These are phyloP conservation scores for Colletotrichum brevisporum DNA, from an alignment of 2,329 filamentous ascomycete genomes.

Conservation along the genomic window DNA sequence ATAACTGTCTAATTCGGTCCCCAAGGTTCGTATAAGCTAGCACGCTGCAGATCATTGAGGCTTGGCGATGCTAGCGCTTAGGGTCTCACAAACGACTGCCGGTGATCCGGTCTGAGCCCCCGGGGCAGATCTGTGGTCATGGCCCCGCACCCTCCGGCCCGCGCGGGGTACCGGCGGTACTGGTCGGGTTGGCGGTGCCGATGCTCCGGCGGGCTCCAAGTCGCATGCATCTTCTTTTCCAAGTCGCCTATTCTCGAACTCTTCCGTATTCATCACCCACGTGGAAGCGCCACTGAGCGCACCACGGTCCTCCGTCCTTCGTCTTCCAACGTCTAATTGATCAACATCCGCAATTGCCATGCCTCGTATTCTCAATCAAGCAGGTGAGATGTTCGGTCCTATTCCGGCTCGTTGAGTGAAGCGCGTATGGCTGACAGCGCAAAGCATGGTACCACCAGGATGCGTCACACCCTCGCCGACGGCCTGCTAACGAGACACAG, in stretches of 20 bases:
- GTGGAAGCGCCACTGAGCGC: too few species aligned
- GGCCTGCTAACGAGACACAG: slow-evolving; percentile 41
- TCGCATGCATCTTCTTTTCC: too few species aligned
- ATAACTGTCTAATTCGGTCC: neutral
- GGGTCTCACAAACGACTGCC: neutral
- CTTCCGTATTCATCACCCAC: too few species aligned
- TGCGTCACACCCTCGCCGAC: too few species aligned
- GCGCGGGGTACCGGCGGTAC: slow-evolving; percentile 15
- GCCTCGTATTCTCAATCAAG: slow-evolving; percentile 32
- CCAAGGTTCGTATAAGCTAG: neutral
- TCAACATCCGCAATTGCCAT: neutral
- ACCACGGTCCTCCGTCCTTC: neutral
- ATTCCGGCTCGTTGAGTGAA: neutral
- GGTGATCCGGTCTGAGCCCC: slow-evolving; percentile 11
- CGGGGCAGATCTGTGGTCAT: slow-evolving; percentile 5
- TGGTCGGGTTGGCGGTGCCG: slow-evolving; percentile 2
- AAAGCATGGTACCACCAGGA: neutral
- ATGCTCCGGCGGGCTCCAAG: neutral
- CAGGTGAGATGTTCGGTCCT: slow-evolving; percentile 18
- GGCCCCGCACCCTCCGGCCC: slow-evolving; percentile 19
- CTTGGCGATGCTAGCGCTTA: slow-evolving; percentile 25
- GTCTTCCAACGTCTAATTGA: neutral
- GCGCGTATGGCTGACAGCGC: neutral
- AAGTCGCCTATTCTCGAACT: too few species aligned
- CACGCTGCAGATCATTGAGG: slow-evolving; percentile 2